Evolutionary conservation across 2,329 filamentous ascomycete genomes (phyloP).

Genomic region (Penicillium capsulatum): DNA sequence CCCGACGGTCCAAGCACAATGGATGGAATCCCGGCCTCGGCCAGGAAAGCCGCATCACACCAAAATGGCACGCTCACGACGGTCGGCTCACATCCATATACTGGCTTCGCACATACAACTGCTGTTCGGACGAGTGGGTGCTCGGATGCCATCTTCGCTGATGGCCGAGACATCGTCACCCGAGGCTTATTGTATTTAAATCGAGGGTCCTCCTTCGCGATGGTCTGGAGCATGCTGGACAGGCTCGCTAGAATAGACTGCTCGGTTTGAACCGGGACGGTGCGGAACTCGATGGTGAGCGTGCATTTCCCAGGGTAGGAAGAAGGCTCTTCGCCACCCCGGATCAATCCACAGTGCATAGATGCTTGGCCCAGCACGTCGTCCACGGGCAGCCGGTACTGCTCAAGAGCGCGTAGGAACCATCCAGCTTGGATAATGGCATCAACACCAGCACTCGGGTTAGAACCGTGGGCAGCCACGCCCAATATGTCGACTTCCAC

Average conservation of each 20-base stretch:
- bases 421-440: constrained; percentile 49
- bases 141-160: constrained; percentile 40
- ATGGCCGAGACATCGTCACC: constrained; percentile 43
- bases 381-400: constrained; percentile 38
- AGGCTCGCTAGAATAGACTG: constrained; percentile 40
- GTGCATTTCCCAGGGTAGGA: constrained; percentile 51
- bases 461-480: constrained; percentile 36
- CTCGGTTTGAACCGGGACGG: constrained; percentile 43
- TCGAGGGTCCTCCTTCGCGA: constrained; percentile 31
- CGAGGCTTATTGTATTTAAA: constrained; percentile 42
- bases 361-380: constrained; percentile 40
- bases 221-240: constrained; percentile 31
- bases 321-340: constrained; percentile 51
- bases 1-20: constrained; percentile 49
- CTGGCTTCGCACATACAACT: constrained; percentile 22
- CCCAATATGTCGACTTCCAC: constrained; percentile 33
- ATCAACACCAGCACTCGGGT: constrained; percentile 46
- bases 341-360: constrained; percentile 48
- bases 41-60: constrained; percentile 51
- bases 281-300: constrained; percentile 49
- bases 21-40: constrained; percentile 44
- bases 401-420: constrained; percentile 47
- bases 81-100: constrained; percentile 25
- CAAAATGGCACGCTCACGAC: constrained; percentile 41
- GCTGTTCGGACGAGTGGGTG: constrained; percentile 42